Conservation (phyloP, 805 yeast genomes). For the Wickerhamomyces ciferrii region DNA sequence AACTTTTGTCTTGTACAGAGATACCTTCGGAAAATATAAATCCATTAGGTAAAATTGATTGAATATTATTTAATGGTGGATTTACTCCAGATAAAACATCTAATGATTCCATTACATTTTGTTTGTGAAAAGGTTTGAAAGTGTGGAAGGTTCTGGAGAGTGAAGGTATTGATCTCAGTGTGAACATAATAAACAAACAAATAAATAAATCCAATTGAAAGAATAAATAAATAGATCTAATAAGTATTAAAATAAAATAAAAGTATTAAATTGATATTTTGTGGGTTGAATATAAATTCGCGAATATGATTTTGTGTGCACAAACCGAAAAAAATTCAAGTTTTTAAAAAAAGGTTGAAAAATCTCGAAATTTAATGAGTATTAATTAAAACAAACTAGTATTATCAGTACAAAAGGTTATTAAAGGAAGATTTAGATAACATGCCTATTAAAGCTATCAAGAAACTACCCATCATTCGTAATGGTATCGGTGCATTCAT, state of each 20-base stretch:
- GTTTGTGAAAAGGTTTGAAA: not conserved
- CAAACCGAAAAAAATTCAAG: not conserved
- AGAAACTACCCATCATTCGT: slow-evolving; percentile 54
- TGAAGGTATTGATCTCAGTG: too few species aligned
- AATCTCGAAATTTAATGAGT: too few species aligned
- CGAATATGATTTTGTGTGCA: not conserved
- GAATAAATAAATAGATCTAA: too few species aligned
- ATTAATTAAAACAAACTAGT: too few species aligned
- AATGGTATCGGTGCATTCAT: slow-evolving; percentile 77
- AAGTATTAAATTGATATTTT: too few species aligned
- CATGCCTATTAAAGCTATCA: slow-evolving; percentile 58
- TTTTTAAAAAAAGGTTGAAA: not conserved
- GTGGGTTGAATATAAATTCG: not conserved
- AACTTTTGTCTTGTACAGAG: slow-evolving; percentile 41
- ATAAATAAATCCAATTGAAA: too few species aligned
- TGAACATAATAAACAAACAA: too few species aligned
- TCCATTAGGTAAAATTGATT: slow-evolving; percentile 47
- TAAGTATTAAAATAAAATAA: too few species aligned
- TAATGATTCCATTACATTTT: slow-evolving; percentile 27
- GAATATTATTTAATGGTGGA: slow-evolving; percentile 45
- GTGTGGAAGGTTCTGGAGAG: slow-evolving; percentile 3
- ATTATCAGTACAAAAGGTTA: too few species aligned
- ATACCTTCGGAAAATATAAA: slow-evolving; percentile 52
- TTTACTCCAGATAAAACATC: slow-evolving; percentile 39
- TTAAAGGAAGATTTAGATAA: too few species aligned